Evolutionary conservation across 1,284 basidiomycete species (phyloP).

Genomic region (Fistulina hepatica): DNA sequence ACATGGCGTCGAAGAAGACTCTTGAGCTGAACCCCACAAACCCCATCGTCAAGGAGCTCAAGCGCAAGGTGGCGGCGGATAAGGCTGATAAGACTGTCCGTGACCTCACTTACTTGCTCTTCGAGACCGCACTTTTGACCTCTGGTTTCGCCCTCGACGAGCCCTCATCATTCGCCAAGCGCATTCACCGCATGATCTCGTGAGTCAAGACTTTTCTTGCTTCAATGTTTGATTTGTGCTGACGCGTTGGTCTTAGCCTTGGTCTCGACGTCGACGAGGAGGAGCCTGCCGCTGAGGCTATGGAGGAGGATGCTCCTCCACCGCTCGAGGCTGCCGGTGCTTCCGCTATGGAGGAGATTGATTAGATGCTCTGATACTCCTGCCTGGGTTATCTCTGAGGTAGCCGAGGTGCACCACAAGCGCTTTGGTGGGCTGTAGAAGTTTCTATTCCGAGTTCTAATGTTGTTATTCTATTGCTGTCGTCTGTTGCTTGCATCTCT

Average conservation of each 20-base stretch:
- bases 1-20: slow-evolving; percentile 99
- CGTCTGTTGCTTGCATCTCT: too few species aligned
- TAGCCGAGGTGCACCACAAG: too few species aligned
- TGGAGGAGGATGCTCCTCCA: slow-evolving; percentile 32
- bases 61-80: slow-evolving; percentile 90
- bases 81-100: slow-evolving; percentile 98
- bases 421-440: too few species aligned
- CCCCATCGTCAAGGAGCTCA: slow-evolving; percentile 94
- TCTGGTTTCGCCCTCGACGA: slow-evolving; percentile 95
- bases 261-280: slow-evolving; percentile 79
- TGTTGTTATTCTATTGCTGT: too few species aligned
- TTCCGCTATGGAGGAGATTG: slow-evolving; percentile 82
- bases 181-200: slow-evolving; percentile 96
- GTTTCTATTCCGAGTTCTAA: too few species aligned
- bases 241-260: slow-evolving; percentile 30
- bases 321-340: slow-evolving; percentile 46
- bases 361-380: slow-evolving; percentile 49
- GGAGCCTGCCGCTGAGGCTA: slow-evolving; percentile 33
- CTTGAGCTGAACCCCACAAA: slow-evolving; percentile 95
- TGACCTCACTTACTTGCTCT: slow-evolving; percentile 91
- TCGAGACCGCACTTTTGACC: slow-evolving; percentile 92
- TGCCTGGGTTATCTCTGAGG: too few species aligned
- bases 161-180: slow-evolving; percentile 89
- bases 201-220: slow-evolving; percentile 21
- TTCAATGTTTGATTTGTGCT: slow-evolving; percentile 5